These are phyloP conservation scores for Linum usitatissimum DNA, from an alignment of 345 rosid genomes.

Conservation along the genomic window DNA sequence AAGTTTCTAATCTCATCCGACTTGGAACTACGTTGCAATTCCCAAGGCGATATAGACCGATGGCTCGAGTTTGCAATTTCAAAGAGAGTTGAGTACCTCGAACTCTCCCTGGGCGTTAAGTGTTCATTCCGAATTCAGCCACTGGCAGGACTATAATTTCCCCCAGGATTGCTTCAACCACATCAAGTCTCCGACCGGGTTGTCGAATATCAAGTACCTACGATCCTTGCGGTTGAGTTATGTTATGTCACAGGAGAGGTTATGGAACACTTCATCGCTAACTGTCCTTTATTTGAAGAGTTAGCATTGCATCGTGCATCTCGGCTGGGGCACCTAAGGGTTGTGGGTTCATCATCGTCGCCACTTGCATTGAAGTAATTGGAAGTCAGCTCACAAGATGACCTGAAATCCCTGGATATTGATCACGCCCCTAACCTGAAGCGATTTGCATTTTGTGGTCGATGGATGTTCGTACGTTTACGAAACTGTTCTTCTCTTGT, in stretches of 20 bases:
- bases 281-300: constrained; percentile 4
- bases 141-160: background rate
- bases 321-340: background rate
- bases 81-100: constrained; percentile 2
- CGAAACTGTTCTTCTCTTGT: constrained; percentile 3
- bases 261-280: background rate
- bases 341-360: constrained; percentile 1
- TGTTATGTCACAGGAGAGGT: background rate
- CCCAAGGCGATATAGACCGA: constrained; percentile 1
- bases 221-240: background rate
- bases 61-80: background rate
- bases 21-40: background rate
- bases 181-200: background rate
- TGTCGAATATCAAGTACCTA: background rate
- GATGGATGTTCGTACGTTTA: background rate
- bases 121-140: no score
- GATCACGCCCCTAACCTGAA: background rate
- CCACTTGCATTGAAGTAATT: background rate
- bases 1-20: background rate
- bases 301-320: background rate
- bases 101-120: background rate
- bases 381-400: background rate
- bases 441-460: background rate
- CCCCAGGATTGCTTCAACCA: background rate
- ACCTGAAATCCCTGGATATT: background rate